A percentile compares a stretch with the other conserved stretches of the same genome.
phyloP scores from a whole-genome alignment of 306 rosid species.

The Argentina anserina region DNA sequence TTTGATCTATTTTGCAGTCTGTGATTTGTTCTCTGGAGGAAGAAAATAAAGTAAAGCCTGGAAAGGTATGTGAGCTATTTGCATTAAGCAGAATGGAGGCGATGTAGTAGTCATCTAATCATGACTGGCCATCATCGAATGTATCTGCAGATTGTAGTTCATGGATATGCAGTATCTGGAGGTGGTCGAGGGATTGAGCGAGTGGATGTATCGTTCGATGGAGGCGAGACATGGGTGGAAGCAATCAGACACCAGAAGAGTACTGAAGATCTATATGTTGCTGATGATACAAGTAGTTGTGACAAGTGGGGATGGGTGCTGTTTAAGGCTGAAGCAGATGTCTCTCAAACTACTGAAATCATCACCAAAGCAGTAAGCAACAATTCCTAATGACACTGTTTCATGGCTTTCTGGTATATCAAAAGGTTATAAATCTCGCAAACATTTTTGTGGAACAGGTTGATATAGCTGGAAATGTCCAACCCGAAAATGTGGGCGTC shows the following conservation, averaged over 20 bases:
- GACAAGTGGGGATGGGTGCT: slow-evolving; percentile 97
- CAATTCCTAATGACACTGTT: background rate
- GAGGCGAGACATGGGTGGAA: slow-evolving; percentile 77
- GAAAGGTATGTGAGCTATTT: slow-evolving; percentile 59
- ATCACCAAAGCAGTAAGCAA: slow-evolving; percentile 76
- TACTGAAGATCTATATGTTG: slow-evolving; percentile 36
- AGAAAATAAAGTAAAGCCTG: slow-evolving; percentile 56
- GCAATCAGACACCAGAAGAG: slow-evolving; percentile 60
- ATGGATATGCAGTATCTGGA: slow-evolving; percentile 80
- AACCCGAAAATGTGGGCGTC: slow-evolving; percentile 68
- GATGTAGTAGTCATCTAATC: background rate
- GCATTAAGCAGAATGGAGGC: background rate
- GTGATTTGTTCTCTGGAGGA: slow-evolving; percentile 89
- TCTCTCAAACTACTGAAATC: slow-evolving; percentile 52
- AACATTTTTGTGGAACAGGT: slow-evolving; percentile 44
- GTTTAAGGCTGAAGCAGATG: slow-evolving; percentile 54
- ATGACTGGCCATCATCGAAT: background rate
- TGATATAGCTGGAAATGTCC: slow-evolving; percentile 81
- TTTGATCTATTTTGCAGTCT: slow-evolving; percentile 50
- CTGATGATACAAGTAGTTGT: slow-evolving; percentile 45
- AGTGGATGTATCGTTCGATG: slow-evolving; percentile 78
- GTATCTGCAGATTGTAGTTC: slow-evolving; percentile 50
- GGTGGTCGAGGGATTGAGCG: slow-evolving; percentile 94
- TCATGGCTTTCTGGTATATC: background rate
- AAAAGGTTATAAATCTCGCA: background rate